Conservation (phyloP, 805 yeast species). For the Candida caryicola region DNA sequence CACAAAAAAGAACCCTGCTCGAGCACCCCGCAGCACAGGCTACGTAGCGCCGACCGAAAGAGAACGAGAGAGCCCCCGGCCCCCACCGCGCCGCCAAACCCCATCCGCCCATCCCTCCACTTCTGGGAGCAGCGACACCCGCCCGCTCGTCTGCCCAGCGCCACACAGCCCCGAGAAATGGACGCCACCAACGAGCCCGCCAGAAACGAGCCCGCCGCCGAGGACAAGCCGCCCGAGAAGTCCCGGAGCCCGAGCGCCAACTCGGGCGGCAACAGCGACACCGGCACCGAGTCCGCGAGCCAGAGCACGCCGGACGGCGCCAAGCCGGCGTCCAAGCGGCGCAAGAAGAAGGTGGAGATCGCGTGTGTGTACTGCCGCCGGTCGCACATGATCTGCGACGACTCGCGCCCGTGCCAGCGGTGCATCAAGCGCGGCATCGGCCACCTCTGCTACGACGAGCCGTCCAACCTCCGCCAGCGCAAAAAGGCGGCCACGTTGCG, state of each 20-base stretch:
- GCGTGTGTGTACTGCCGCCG: constrained; percentile 92
- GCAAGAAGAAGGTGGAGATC: constrained; percentile 52
- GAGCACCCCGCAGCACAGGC: too few relatives aligned
- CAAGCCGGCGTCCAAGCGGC: constrained; percentile 16
- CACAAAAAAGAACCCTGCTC: too few relatives aligned
- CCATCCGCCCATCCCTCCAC: too few relatives aligned
- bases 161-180: too few relatives aligned
- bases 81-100: too few relatives aligned
- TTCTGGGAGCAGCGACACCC: too few relatives aligned
- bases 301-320: not conserved
- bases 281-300: not conserved
- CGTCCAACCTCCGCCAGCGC: constrained; percentile 42
- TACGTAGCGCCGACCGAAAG: too few relatives aligned
- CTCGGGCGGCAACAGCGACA: not conserved
- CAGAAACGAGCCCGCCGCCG: too few relatives aligned
- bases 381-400: constrained; percentile 93
- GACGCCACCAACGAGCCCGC: too few relatives aligned
- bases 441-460: constrained; percentile 80
- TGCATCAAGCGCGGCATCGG: constrained; percentile 87
- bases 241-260: constrained; percentile 1
- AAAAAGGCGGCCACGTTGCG: constrained; percentile 32
- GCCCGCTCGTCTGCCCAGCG: too few relatives aligned
- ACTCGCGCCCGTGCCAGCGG: constrained; percentile 69
- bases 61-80: too few relatives aligned
- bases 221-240: not conserved